Percentiles rank a stretch among this genome's conserved stretches.
phyloP scores from a whole-genome alignment of 2,329 filamentous ascomycete genomes.

The Aspergillus sp. region DNA sequence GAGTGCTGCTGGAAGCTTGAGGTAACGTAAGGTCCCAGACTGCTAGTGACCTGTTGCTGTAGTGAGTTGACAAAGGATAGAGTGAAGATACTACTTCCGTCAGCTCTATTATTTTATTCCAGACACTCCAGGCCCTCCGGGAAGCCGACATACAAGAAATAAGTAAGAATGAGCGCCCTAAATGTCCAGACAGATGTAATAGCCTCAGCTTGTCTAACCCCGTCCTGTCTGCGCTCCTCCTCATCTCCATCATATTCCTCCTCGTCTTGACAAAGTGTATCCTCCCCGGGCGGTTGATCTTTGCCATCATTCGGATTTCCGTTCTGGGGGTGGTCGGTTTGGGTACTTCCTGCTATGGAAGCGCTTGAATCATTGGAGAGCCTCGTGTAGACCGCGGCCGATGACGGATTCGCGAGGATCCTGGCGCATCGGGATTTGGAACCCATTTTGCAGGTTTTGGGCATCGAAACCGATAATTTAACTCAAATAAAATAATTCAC shows the following conservation, averaged over 20 bases:
- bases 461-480: background rate
- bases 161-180: conserved; percentile 24
- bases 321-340: background rate
- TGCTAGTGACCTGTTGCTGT: conserved; percentile 31
- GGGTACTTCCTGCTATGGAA: background rate
- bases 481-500: too few species aligned
- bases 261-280: background rate
- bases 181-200: background rate
- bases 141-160: conserved; percentile 27
- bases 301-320: background rate
- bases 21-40: conserved; percentile 43
- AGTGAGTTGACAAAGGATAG: conserved; percentile 38
- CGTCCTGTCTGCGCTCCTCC: background rate
- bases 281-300: background rate
- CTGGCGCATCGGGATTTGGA: background rate
- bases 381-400: background rate
- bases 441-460: background rate
- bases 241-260: background rate
- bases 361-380: background rate
- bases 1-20: conserved; percentile 48
- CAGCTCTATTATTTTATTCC: background rate
- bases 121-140: too few species aligned
- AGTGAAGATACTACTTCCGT: conserved; percentile 32
- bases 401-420: background rate
- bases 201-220: conserved; percentile 1